Conservation (phyloP, 1,284 basidiomycete species). For the Amylostereum areolatum region DNA sequence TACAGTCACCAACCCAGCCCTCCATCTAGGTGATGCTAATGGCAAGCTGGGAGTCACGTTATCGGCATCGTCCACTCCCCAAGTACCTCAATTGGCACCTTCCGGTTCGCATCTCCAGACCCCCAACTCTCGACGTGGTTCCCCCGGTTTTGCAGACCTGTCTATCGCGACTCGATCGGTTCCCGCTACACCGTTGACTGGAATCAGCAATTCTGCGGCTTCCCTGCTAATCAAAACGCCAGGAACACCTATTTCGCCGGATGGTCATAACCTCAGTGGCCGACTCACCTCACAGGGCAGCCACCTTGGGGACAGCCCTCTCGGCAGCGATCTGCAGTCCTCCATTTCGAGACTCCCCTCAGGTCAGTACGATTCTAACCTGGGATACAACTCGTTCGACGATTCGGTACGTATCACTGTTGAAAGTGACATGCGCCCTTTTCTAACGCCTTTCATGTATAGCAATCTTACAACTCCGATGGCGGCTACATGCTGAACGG, state of each 20-base stretch:
- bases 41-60: slow-evolving; percentile 40
- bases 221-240: slow-evolving; percentile 57
- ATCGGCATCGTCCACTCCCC: slow-evolving; percentile 58
- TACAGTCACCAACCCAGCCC: slow-evolving; percentile 66
- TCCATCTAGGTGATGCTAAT: slow-evolving; percentile 46
- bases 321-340: slow-evolving; percentile 53
- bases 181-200: slow-evolving; percentile 66
- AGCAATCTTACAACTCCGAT: slow-evolving; percentile 53
- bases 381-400: not conserved
- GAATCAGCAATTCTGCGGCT: slow-evolving; percentile 36
- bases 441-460: not conserved
- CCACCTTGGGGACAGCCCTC: slow-evolving; percentile 40
- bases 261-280: slow-evolving; percentile 51
- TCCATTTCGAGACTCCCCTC: slow-evolving; percentile 63
- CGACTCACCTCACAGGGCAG: slow-evolving; percentile 51
- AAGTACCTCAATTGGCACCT: slow-evolving; percentile 29
- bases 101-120: slow-evolving; percentile 29
- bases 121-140: slow-evolving; percentile 59
- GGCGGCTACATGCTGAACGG: slow-evolving; percentile 51
- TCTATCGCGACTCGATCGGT: slow-evolving; percentile 64
- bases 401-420: too few relatives aligned
- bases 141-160: slow-evolving; percentile 60
- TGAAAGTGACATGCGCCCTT: too few relatives aligned
- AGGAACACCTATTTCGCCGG: slow-evolving; percentile 62
- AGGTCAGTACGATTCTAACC: slow-evolving; percentile 46